Percentiles rank a stretch among this genome's conserved stretches.
Conservation (phyloP, 371 early-diverging fungal genomes). For the Circinella minor region DNA sequence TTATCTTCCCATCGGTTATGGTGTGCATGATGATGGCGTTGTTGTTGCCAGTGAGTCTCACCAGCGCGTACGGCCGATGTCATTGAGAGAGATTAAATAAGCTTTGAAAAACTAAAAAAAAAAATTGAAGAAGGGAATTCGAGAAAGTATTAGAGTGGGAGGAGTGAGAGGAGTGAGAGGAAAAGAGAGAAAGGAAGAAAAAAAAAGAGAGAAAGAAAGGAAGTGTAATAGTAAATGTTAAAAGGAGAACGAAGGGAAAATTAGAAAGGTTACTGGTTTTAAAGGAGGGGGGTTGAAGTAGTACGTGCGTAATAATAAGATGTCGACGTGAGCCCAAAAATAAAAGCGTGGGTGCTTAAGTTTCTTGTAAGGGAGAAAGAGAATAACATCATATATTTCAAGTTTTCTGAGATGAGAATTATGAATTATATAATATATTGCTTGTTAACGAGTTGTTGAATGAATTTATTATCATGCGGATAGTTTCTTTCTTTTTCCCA, state of each 20-base stretch:
- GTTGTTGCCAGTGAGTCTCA: conserved; percentile 8
- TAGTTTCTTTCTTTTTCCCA: too few species aligned
- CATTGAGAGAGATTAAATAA: conserved; percentile 6
- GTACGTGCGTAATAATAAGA: too few species aligned
- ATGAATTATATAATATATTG: too few species aligned
- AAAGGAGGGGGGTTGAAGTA: background rate
- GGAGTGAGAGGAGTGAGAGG: background rate
- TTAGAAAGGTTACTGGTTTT: background rate
- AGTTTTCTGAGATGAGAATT: background rate
- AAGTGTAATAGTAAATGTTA: background rate
- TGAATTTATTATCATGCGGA: too few species aligned
- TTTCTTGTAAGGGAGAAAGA: background rate
- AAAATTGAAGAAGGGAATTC: conserved; percentile 1
- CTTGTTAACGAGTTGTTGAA: too few species aligned
- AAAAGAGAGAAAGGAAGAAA: conserved; percentile 2
- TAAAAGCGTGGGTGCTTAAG: too few species aligned
- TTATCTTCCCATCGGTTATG: conserved; percentile 14
- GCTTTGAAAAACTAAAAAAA: conserved; percentile 1
- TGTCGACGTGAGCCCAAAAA: background rate
- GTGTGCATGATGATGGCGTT: conserved; percentile 8
- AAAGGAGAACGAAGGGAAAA: conserved; percentile 6
- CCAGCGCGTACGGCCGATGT: conserved; percentile 12
- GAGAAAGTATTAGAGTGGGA: background rate
- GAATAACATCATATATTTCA: background rate
- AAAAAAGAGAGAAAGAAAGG: conserved; percentile 4